Base-by-base conservation (phyloP, 1,139 yeast genomes). In the Hyphopichia wangnamkhiaoensis region DNA sequence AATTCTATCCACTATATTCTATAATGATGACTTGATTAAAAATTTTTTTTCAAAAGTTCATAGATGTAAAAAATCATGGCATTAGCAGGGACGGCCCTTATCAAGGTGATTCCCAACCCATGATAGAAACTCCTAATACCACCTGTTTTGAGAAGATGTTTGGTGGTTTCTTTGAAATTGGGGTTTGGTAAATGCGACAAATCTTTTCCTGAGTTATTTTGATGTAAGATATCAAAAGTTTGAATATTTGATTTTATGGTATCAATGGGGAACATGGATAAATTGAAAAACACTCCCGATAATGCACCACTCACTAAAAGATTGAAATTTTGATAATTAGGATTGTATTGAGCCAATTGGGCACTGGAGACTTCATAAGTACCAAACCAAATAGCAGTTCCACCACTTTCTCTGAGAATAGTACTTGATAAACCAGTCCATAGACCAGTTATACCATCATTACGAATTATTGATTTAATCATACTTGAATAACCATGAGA, bases 361-460 rank as follows among this genome's bases (percentile, higher is more conserved):
- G 60, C 60, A 31, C 74, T 68, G 31, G 79, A 64, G 36, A 72
- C 65, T 56, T 89, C 96, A 58, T 89, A 89, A 25, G 93, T 79
- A 0, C 96, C 94, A 63, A 91, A 91, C 97, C 97, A 91, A 3
- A 93, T 82, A 3, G 95, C 88, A 1, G 96, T 87, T 5, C 98
- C 98, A 19, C 90, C 83, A 28, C 88, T 76, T 59, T 91, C 98
- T 52, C 98, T 74, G 2, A 87, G 48, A 40, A 89, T 65, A 0
- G 98, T 91, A n/a, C 95, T 84, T 1, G 81, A 69, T 49, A 90
- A 90, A 1, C 98, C 98, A 44, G 79, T 79, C 96, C 96, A 91
- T 30, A 72, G 56, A 2, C 78, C 77, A 10, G 41, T 2, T 0
- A 87, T 9, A 0, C 97, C 97, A 13, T 76, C 71, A 3, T 64